These are phyloP conservation scores for Tylopilus subfusipes DNA, from an alignment of 768 basidiomycete species.

Conservation along the genomic window DNA sequence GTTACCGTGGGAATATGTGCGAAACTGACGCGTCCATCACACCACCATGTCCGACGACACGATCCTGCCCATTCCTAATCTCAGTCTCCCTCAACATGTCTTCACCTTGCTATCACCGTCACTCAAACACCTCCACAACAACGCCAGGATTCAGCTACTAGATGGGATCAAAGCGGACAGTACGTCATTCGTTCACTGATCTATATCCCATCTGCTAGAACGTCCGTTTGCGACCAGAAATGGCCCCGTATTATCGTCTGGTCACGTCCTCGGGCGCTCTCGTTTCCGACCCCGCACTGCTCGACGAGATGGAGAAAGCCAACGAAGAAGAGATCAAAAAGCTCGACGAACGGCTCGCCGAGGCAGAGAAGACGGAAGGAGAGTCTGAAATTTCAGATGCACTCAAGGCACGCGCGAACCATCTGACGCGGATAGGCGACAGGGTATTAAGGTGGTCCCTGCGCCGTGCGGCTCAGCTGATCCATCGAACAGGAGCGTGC, in stretches of 20 bases:
- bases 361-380: slow-evolving; percentile 88
- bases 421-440: slow-evolving; percentile 86
- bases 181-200: slow-evolving; percentile 37
- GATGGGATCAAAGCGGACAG: slow-evolving; percentile 78
- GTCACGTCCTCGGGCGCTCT: slow-evolving; percentile 50
- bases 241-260: slow-evolving; percentile 78
- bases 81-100: slow-evolving; percentile 72
- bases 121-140: slow-evolving; percentile 60
- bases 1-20: slow-evolving; percentile 12
- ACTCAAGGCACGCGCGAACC: slow-evolving; percentile 78
- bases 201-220: slow-evolving; percentile 1
- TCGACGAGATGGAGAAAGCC: slow-evolving; percentile 37
- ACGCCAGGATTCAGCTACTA: slow-evolving; percentile 61
- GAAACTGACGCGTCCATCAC: slow-evolving; percentile 19
- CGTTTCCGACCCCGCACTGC: slow-evolving; percentile 36
- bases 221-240: slow-evolving; percentile 48
- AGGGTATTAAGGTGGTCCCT: slow-evolving; percentile 38
- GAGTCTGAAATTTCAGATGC: slow-evolving; percentile 92
- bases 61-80: slow-evolving; percentile 84
- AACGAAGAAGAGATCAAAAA: slow-evolving; percentile 71
- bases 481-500: slow-evolving; percentile 62
- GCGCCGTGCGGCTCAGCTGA: not conserved
- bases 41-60: slow-evolving; percentile 74
- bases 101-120: slow-evolving; percentile 67
- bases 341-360: slow-evolving; percentile 74